Percentiles rank a stretch among this genome's conserved stretches.
These are phyloP conservation scores for Ochromonadaceae sp. DNA, from an alignment of 352 stramenopile genomes.

Conservation along the genomic window DNA sequence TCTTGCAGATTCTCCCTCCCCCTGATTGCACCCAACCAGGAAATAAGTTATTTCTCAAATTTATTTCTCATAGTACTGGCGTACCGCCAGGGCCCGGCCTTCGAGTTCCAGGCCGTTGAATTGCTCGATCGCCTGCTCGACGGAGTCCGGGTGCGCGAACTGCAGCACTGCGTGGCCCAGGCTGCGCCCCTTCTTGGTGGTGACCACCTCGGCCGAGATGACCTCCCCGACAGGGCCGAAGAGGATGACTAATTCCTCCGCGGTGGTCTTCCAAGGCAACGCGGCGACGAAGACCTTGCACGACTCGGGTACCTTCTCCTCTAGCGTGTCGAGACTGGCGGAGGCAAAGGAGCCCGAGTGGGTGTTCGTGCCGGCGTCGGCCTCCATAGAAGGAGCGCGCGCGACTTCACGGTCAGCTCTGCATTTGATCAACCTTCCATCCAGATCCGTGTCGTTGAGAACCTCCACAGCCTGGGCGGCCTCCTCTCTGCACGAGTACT, in stretches of 20 bases:
- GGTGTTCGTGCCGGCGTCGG: neutral
- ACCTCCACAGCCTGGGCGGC: neutral
- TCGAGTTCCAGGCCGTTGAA: neutral
- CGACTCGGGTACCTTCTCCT: neutral
- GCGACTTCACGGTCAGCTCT: neutral
- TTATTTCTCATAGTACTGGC: neutral
- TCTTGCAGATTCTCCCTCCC: no score
- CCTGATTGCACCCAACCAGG: neutral
- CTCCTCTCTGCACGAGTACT: neutral
- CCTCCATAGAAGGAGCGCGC: neutral
- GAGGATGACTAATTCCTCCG: neutral
- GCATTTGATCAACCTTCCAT: neutral
- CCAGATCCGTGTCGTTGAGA: neutral
- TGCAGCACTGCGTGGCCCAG: neutral
- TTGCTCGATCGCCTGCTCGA: neutral
- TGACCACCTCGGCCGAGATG: neutral
- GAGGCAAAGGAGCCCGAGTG: neutral
- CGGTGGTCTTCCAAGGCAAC: neutral
- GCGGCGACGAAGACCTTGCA: conserved; percentile 4
- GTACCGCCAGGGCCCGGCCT: neutral
- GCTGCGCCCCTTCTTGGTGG: neutral
- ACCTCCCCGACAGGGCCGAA: neutral
- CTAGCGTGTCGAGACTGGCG: neutral
- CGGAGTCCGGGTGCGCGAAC: neutral
- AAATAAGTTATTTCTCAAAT: neutral